A percentile compares a stretch with the other conserved stretches of the same genome.
Evolutionary conservation across 225 moss, liverwort and hornwort species (phyloP).

Genomic region (Polytrichum formosum): DNA sequence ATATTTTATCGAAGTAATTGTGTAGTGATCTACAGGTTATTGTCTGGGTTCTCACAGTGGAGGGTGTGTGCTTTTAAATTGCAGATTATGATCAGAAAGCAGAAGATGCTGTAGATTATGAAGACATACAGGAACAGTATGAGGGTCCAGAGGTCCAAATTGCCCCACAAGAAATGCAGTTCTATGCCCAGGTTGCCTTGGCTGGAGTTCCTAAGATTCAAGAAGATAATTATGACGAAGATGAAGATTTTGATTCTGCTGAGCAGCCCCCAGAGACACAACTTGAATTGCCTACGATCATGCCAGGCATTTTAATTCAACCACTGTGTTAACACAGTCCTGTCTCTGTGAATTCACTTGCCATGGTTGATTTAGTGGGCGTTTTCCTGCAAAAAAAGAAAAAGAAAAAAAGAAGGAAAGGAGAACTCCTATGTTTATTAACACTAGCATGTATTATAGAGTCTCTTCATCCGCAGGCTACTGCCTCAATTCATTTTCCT

Average conservation of each 20-base stretch:
- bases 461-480: too few relatives aligned
- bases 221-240: slow-evolving; percentile 96
- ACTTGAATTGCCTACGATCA: slow-evolving; percentile 22
- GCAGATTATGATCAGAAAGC: slow-evolving; percentile 93
- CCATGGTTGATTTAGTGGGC: background rate
- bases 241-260: slow-evolving; percentile 51
- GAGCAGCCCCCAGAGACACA: slow-evolving; percentile 31
- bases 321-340: background rate
- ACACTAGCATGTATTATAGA: too few relatives aligned
- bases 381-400: too few relatives aligned
- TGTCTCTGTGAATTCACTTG: background rate
- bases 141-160: slow-evolving; percentile 91
- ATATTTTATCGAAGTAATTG: too few relatives aligned
- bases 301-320: slow-evolving; percentile 22
- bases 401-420: too few relatives aligned
- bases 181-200: slow-evolving; percentile 90
- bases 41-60: background rate
- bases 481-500: too few relatives aligned
- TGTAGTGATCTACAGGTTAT: too few relatives aligned
- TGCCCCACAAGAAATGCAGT: slow-evolving; percentile 68
- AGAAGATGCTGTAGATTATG: slow-evolving; percentile 96
- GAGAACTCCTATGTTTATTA: too few relatives aligned
- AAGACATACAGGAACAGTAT: slow-evolving; percentile 94
- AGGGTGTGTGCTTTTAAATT: slow-evolving; percentile 9
- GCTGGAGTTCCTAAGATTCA: slow-evolving; percentile 65